phyloP scores from a whole-genome alignment of 768 basidiomycete species.

The Lentinus brumalis region DNA sequence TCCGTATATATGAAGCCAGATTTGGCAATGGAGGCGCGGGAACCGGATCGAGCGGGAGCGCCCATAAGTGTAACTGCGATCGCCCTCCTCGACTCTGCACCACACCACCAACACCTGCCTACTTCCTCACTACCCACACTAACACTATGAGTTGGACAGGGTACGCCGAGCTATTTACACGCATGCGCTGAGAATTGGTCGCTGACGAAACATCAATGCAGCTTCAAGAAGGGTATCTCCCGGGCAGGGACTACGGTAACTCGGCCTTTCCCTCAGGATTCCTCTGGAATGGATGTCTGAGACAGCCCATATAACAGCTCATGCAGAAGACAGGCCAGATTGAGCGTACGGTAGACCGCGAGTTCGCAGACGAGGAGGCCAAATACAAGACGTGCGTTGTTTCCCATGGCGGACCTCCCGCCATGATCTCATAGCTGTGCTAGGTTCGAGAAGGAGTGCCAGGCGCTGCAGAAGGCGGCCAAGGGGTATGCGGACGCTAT shows the following conservation, averaged over 20 bases:
- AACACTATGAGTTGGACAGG: conserved; percentile 21
- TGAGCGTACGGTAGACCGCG: conserved; percentile 91
- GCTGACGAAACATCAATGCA: neutral
- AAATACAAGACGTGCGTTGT: conserved; percentile 81
- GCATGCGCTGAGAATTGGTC: neutral
- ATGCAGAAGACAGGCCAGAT: conserved; percentile 99
- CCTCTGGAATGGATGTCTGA: neutral
- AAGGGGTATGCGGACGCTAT: conserved; percentile 95
- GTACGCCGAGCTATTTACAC: neutral
- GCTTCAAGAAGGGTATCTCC: conserved; percentile 22
- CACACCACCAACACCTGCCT: conserved; percentile 2
- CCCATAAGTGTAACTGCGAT: neutral
- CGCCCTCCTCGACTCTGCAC: neutral
- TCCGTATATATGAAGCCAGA: no score
- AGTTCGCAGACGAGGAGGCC: conserved; percentile 90
- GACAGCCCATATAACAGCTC: conserved; percentile 49
- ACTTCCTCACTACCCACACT: conserved; percentile 1
- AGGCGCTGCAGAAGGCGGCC: conserved; percentile 90
- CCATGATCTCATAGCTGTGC: neutral
- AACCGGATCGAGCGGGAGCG: neutral
- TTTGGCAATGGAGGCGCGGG: no score
- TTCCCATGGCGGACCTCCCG: neutral
- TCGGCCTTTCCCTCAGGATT: neutral
- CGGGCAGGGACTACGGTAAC: conserved; percentile 19
- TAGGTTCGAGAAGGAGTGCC: conserved; percentile 97